Evolutionary conservation across 2,329 filamentous ascomycete genomes (phyloP), one percentile per base, ranked within the genome.

Genomic region (Colletotrichum gigasporum): DNA sequence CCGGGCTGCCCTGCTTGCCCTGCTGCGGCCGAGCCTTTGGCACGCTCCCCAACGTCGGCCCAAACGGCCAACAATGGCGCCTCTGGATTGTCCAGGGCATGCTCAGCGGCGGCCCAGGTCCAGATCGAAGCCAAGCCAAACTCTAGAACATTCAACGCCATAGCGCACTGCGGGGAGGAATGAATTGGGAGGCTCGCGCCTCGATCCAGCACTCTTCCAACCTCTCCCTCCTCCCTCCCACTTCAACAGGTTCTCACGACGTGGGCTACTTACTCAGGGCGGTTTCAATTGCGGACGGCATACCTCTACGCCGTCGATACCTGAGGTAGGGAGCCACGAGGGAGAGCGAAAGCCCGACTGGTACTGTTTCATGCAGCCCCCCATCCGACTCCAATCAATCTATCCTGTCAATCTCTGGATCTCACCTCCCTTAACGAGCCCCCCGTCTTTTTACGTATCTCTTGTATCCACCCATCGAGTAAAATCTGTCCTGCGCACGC

Each of bases 401-500:
- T 61, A 28, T 53, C 56, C 55, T 54, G 61, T 61, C 55, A 61
- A 54, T 60, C 56, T 61, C 35, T 45, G 48, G 48, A 55, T 50
- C 56, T 61, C 48, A 48, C 34, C 50, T 45, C 32, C 37, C 18
- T 35, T 26, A 30, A 54, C 24, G 16, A 35, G 55, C 30, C 54
- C 47, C 41, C 52, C 56, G 48, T 54, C 56, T 53, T 35, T 61
- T 42, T 42, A 50, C 41, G 61, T 54, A 50, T 22, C 48, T 41
- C 6, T 22, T 24, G 61, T 58, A 26, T 34, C 61, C 61, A 64
- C 61, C 18, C 41, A 30, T 47, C 53, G 45, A 35, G n/a, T 24
- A 55, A 64, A 61, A 64, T 61, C 42, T 61, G 42, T 51, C 44
- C 24, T 57, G 47, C 53, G 44, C 60, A 62, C 54, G 37, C 60